Percentiles rank a stretch among this genome's conserved stretches.
phyloP scores from a whole-genome alignment of 352 stramenopile genomes.

The Phytophthora lateralis region DNA sequence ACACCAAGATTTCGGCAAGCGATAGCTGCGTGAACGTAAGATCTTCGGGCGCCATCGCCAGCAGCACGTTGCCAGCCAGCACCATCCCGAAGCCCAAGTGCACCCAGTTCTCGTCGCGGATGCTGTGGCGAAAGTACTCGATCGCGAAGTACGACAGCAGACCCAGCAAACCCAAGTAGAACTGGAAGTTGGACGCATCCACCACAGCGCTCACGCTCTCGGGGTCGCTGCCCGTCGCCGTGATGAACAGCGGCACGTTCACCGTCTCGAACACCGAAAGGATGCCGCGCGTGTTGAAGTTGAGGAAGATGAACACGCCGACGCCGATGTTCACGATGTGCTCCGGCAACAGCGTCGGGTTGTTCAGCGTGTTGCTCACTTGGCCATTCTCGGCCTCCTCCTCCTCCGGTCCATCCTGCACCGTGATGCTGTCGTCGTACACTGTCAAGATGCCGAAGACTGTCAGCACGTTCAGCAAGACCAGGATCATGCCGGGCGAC shows the following conservation, averaged over 20 bases:
- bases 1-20: conserved; percentile 67
- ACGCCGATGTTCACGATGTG: conserved; percentile 69
- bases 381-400: conserved; percentile 27
- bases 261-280: conserved; percentile 82
- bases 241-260: conserved; percentile 76
- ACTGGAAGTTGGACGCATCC: conserved; percentile 80
- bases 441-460: conserved; percentile 63
- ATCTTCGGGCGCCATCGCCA: conserved; percentile 43
- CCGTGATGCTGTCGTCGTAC: conserved; percentile 60
- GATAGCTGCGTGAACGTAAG: conserved; percentile 54
- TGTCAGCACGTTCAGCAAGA: conserved; percentile 61
- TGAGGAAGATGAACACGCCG: conserved; percentile 75
- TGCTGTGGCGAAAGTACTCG: conserved; percentile 63
- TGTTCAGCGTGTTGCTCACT: conserved; percentile 47
- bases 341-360: conserved; percentile 50
- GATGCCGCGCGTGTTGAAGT: conserved; percentile 76
- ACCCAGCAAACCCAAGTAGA: conserved; percentile 71
- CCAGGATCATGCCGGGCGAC: conserved; percentile 60
- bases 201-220: conserved; percentile 51
- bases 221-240: conserved; percentile 59
- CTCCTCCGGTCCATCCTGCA: conserved; percentile 60
- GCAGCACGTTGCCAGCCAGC: conserved; percentile 54
- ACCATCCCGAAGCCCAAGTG: conserved; percentile 65
- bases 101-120: conserved; percentile 71
- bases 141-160: conserved; percentile 77